Base-by-base conservation (phyloP, 257 asterid species). In the Gentiana macrophylla region DNA sequence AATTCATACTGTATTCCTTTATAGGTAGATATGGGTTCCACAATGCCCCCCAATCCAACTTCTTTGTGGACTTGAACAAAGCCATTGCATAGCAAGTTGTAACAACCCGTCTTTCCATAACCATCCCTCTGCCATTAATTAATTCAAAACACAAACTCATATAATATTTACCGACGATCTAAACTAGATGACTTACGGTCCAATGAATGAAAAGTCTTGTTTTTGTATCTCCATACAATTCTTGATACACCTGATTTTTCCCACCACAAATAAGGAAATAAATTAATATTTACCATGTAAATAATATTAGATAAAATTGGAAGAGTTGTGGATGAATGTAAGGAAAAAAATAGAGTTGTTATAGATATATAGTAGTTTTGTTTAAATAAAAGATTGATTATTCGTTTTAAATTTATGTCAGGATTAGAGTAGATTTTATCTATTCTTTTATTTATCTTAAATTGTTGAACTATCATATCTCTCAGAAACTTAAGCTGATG, bases 191-290 rank as follows among this genome's bases (percentile, higher is more conserved):
- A 55, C 97, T 82, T 75, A 90, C 96, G 55, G 97, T 90, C 97
- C 97, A 86, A 77, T 90, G 86, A 63, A 86, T 86, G 74, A 90
- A 90, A 60, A 90, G 85, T 67, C 97, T 90, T 35, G 94, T 74
- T 70, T 79, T 78, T 79, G 55, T 71, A 69, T 90, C 96, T 57
- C 96, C 94, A 77, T 84, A 84, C 34, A 86, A 70, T 70, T 84
- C 86, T 52, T 94, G 97, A 66, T 87, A 80, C 48, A 90, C 97
- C 96, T 90, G 94, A 59, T 32, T 44, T 57, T 52, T 7, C 5
- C 12, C 35, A 41, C 46, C 6, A 41, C 11, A 41, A 41, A 51
- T 8, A 1, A 44, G 52, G 13, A 51, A 4, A 37, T 12, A 38
- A 15, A 35, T 24, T 24, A 24, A 24, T 24, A 60, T 32, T 37